Conservation (phyloP, 208 protist genomes). For the Vickermania spadyakhi region DNA sequence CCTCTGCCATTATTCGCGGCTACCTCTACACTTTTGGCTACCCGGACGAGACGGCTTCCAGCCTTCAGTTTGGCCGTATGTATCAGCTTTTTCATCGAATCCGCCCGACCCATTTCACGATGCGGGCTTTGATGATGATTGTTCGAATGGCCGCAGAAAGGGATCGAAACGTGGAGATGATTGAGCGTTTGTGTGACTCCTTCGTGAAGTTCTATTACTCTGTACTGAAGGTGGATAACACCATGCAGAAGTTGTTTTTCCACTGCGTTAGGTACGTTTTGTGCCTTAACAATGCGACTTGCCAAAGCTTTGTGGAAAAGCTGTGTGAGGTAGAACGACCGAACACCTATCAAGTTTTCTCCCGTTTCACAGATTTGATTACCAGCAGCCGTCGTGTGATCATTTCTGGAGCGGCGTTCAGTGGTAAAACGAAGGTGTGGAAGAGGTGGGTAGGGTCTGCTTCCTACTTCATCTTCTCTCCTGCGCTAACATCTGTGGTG, state of each 20-base stretch:
- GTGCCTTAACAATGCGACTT: conserved; percentile 10
- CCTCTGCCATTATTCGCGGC: conserved; percentile 24
- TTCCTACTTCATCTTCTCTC: conserved; percentile 34
- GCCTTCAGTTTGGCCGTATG: conserved; percentile 34
- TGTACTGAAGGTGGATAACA: conserved; percentile 18
- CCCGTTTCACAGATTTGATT: conserved; percentile 48
- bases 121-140: conserved; percentile 24
- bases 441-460: conserved; percentile 32
- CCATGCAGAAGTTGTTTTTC: conserved; percentile 24
- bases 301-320: conserved; percentile 3
- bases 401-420: conserved; percentile 54
- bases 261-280: conserved; percentile 38
- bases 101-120: conserved; percentile 33
- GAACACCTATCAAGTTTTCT: conserved; percentile 10
- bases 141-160: conserved; percentile 16
- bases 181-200: conserved; percentile 21
- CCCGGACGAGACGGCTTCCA: conserved; percentile 13
- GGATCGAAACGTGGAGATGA: conserved; percentile 2
- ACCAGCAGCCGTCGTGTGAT: conserved; percentile 33
- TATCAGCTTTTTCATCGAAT: conserved; percentile 46
- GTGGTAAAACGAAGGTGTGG: conserved; percentile 66
- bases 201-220: conserved; percentile 37
- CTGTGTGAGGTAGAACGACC: conserved; percentile 1
- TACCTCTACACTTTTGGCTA: conserved; percentile 39
- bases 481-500: conserved; percentile 34